Percentiles rank a stretch among this genome's conserved stretches.
phyloP scores from a whole-genome alignment of 441 rosid genomes.

The Arabidopsis lyrata region DNA sequence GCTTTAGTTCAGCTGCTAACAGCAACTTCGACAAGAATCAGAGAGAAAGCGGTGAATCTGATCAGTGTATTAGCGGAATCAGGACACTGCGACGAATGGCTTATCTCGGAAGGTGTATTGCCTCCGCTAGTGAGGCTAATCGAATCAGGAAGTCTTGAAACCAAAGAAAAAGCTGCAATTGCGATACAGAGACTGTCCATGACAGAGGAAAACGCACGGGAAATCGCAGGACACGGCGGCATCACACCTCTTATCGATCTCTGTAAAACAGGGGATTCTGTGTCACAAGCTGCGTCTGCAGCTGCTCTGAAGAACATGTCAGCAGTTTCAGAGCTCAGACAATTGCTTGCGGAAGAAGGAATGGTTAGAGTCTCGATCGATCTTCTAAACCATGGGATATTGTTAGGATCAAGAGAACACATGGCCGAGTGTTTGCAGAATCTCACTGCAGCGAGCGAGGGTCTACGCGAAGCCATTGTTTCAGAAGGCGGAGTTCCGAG shows the following conservation, averaged over 20 bases:
- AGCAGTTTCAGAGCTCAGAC: constrained; percentile 74
- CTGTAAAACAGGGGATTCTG: constrained; percentile 80
- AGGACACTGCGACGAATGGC: constrained; percentile 82
- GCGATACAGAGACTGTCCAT: constrained; percentile 83
- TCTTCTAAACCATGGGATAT: constrained; percentile 80
- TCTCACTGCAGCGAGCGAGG: constrained; percentile 80
- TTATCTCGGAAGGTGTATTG: constrained; percentile 81
- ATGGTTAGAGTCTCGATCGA: constrained; percentile 66
- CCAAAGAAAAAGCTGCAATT: constrained; percentile 84
- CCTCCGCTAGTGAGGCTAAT: constrained; percentile 88
- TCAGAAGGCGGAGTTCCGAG: constrained; percentile 82
- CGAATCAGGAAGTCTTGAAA: constrained; percentile 76
- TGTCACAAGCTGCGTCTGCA: constrained; percentile 88
- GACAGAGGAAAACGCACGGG: constrained; percentile 75
- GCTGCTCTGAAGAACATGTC: constrained; percentile 86
- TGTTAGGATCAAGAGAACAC: constrained; percentile 78
- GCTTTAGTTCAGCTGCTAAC: constrained; percentile 80
- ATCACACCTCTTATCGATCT: constrained; percentile 70
- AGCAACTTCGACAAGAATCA: constrained; percentile 75
- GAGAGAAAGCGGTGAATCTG: constrained; percentile 76
- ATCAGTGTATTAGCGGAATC: constrained; percentile 83
- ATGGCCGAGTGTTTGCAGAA: constrained; percentile 97
- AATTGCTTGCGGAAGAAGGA: constrained; percentile 82
- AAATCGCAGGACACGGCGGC: constrained; percentile 87
- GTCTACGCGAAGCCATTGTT: constrained; percentile 62